These are phyloP conservation scores for Candida hispaniensis DNA, from an alignment of 805 yeast genomes.

Conservation along the genomic window DNA sequence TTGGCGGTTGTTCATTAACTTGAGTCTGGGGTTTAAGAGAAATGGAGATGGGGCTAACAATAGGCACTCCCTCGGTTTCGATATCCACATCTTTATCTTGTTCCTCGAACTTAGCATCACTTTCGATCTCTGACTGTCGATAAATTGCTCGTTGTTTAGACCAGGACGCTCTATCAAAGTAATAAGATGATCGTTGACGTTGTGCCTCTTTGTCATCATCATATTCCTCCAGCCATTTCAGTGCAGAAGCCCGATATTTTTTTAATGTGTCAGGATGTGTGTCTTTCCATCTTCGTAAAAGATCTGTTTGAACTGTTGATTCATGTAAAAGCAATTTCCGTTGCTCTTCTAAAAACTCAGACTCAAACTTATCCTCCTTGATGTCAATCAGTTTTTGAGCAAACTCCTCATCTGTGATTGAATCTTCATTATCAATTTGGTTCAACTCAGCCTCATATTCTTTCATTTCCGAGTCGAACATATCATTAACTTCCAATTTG, in stretches of 20 bases:
- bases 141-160: conserved; percentile 19
- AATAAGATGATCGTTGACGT: conserved; percentile 19
- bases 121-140: conserved; percentile 20
- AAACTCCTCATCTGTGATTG: conserved; percentile 16
- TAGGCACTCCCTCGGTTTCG: conserved; percentile 3
- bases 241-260: conserved; percentile 16
- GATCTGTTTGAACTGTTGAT: conserved; percentile 31
- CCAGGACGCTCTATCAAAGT: conserved; percentile 24
- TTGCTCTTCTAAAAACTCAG: conserved; percentile 8
- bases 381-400: conserved; percentile 13
- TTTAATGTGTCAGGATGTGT: conserved; percentile 21
- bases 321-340: conserved; percentile 16
- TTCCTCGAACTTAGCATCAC: conserved; percentile 18
- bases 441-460: conserved; percentile 16
- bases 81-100: conserved; percentile 20
- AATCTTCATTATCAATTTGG: conserved; percentile 14
- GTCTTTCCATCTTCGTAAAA: conserved; percentile 33
- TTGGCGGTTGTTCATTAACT: conserved; percentile 1
- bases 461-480: conserved; percentile 5
- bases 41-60: conserved; percentile 15
- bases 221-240: conserved; percentile 19
- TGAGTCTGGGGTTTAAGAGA: conserved; percentile 15
- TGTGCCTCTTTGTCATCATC: conserved; percentile 20
- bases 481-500: conserved; percentile 3
- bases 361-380: conserved; percentile 13